A percentile compares a stretch with the other conserved stretches of the same genome.
phyloP scores from a whole-genome alignment of 2,329 filamentous ascomycete species.

The Ophiobolus disseminans region DNA sequence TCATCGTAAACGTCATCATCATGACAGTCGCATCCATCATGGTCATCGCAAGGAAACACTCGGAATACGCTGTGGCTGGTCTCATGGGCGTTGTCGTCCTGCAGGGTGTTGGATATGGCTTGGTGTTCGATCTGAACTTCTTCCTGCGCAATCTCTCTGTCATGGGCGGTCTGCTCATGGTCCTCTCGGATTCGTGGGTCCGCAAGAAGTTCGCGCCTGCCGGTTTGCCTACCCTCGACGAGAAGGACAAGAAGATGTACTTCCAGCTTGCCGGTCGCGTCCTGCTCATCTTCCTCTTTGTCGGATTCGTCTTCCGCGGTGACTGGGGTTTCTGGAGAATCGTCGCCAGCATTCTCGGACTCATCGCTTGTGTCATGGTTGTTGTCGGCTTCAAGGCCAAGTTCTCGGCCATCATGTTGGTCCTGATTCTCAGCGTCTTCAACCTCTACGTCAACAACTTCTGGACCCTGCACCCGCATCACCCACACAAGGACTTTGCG shows the following conservation, averaged over 20 bases:
- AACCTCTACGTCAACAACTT: slow-evolving; percentile 99
- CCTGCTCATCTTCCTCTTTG: slow-evolving; percentile 94
- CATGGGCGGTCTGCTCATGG: slow-evolving; percentile 96
- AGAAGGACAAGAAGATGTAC: slow-evolving; percentile 99
- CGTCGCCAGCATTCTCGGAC: slow-evolving; percentile 80
- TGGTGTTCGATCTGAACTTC: slow-evolving; percentile 99
- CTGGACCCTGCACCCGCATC: slow-evolving; percentile 98
- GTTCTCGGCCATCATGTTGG: slow-evolving; percentile 94
- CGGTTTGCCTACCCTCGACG: slow-evolving; percentile 89
- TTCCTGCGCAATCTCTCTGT: slow-evolving; percentile 98
- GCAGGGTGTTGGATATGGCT: slow-evolving; percentile 93
- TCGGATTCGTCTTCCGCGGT: slow-evolving; percentile 95
- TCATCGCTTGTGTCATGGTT: slow-evolving; percentile 96
- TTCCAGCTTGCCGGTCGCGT: slow-evolving; percentile 97
- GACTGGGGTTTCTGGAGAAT: slow-evolving; percentile 91
- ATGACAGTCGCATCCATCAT: slow-evolving; percentile 84
- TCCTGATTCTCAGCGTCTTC: slow-evolving; percentile 94
- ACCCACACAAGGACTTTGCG: slow-evolving; percentile 99
- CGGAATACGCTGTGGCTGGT: slow-evolving; percentile 88
- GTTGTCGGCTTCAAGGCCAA: slow-evolving; percentile 99
- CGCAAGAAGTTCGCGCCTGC: slow-evolving; percentile 97
- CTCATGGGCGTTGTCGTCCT: slow-evolving; percentile 90
- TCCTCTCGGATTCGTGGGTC: slow-evolving; percentile 96
- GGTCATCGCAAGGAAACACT: slow-evolving; percentile 91
- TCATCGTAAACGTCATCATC: slow-evolving; percentile 85